These are phyloP conservation scores for Aureobasidium lini DNA, from an alignment of 2,329 filamentous ascomycete species.

Conservation along the genomic window DNA sequence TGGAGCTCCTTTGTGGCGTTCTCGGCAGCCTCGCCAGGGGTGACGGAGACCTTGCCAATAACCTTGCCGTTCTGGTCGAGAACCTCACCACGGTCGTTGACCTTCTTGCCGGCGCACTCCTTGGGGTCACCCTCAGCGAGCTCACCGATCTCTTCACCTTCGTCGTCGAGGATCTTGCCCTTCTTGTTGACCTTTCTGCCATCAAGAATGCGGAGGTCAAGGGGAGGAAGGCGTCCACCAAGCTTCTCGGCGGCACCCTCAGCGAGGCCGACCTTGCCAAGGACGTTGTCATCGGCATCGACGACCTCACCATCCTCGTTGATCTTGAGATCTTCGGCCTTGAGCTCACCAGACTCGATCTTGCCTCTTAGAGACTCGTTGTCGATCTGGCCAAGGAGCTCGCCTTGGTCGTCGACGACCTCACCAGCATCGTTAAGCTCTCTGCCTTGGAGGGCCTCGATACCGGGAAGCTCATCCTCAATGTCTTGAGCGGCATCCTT, in stretches of 20 bases:
- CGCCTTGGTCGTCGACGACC: constrained; percentile 42
- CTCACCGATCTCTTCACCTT: constrained; percentile 45
- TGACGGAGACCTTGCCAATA: constrained; percentile 42
- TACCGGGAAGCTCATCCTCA: constrained; percentile 44
- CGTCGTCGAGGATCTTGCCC: constrained; percentile 44
- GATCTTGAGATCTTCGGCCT: constrained; percentile 42
- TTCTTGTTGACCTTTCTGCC: constrained; percentile 53
- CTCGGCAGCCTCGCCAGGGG: constrained; percentile 44
- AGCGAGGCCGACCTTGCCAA: constrained; percentile 44
- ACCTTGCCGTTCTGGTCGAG: constrained; percentile 44
- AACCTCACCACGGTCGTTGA: constrained; percentile 45
- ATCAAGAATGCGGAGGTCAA: constrained; percentile 43
- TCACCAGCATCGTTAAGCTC: constrained; percentile 44
- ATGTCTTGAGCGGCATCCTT: constrained; percentile 29
- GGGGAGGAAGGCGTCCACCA: constrained; percentile 31
- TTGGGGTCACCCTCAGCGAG: constrained; percentile 39
- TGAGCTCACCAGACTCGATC: constrained; percentile 31
- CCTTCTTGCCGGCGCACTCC: constrained; percentile 39
- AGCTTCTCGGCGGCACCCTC: constrained; percentile 43
- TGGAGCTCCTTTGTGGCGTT: constrained; percentile 42
- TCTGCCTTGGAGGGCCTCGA: constrained; percentile 45
- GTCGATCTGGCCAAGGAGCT: constrained; percentile 42
- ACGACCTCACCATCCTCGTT: constrained; percentile 46
- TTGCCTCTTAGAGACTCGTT: constrained; percentile 29
- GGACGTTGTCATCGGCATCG: constrained; percentile 43